Base-by-base conservation (phyloP, 345 rosid species). In the Gossypium rotundifolium region DNA sequence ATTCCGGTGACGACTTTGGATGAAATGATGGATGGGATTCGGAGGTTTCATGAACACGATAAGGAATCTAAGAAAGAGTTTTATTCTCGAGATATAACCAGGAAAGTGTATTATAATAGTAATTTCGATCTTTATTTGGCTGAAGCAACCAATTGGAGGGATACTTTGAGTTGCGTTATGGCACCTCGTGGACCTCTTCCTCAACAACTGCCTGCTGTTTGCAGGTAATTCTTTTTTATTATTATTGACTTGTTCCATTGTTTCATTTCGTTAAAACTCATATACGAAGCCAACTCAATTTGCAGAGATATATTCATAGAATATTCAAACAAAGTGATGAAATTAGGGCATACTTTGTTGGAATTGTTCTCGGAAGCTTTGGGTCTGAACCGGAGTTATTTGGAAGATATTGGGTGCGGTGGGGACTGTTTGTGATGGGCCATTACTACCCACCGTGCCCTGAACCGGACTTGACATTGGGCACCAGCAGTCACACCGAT, bases 401-500 rank as follows among this genome's bases (percentile, higher is more conserved):
- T 85, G 11, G 74, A 77, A 69, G 67, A 63, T 0, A 83, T 81
- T 66, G 77, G 45, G 10, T 77, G 83, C 44, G 75, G 68, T 0
- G 75, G 55, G 66, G 76, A 16, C 70, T 81, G 53, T 17, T 72
- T 23, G 25, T 79, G 42, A 2, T 58, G 2, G 65, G 79, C 27
- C 81, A 83, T 76, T 85, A 83, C 62, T 81, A 79, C n/a, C 85
- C 81, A 2, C 52, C 83, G 25, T 85, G 85, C 17, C 83, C 86
- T 9, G 74, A 85, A 60, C 85, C 88, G 12, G 79, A 81, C 45
- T 14, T 71, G 22, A 83, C 86, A 13, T 29, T 79, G 3, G 88
- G 84, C 7, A 20, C 49, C 9, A 48, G 53, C 49, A 69, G 68
- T 10, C 86, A 85, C 42, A 55, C 84, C 9, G 88, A 81, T 25